phyloP scores from a whole-genome alignment of 805 yeast genomes.

The Myxozyma melibiosi region DNA sequence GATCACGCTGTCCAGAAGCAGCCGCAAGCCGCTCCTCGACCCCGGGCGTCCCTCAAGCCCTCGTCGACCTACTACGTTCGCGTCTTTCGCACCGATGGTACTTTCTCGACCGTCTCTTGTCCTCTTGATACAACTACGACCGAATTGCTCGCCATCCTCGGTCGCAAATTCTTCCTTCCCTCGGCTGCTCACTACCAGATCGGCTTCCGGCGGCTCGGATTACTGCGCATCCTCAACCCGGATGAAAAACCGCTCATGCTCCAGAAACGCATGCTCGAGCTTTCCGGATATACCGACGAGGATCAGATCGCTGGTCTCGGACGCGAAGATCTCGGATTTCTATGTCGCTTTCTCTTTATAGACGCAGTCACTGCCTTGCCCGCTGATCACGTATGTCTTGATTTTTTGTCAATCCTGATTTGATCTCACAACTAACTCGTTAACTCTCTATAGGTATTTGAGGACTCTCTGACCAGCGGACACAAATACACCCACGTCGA shows the following conservation, averaged over 20 bases:
- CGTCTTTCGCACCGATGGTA: conserved; percentile 79
- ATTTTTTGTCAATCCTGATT: neutral
- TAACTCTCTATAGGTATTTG: neutral
- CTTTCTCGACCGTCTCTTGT: conserved; percentile 80
- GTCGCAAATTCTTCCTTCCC: conserved; percentile 75
- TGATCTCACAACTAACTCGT: neutral
- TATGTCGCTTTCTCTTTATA: conserved; percentile 72
- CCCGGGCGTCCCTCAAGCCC: conserved; percentile 2
- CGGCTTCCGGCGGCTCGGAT: conserved; percentile 52
- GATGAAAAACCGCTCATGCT: conserved; percentile 76
- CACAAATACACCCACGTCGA: conserved; percentile 71
- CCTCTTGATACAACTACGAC: conserved; percentile 75
- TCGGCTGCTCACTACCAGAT: conserved; percentile 72
- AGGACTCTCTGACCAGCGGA: conserved; percentile 3
- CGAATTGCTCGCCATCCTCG: conserved; percentile 69
- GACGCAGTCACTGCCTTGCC: conserved; percentile 29
- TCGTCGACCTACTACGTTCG: conserved; percentile 53
- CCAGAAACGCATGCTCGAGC: conserved; percentile 68
- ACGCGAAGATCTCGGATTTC: conserved; percentile 76
- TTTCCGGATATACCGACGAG: conserved; percentile 77
- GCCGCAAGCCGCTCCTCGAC: conserved; percentile 8
- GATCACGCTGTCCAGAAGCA: neutral
- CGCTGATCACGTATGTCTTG: conserved; percentile 11
- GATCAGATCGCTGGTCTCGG: conserved; percentile 80
- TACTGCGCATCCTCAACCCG: conserved; percentile 58